Evolutionary conservation across 768 basidiomycete genomes (phyloP), one percentile per base, ranked within the genome.

Genomic region (Collybia sp.): DNA sequence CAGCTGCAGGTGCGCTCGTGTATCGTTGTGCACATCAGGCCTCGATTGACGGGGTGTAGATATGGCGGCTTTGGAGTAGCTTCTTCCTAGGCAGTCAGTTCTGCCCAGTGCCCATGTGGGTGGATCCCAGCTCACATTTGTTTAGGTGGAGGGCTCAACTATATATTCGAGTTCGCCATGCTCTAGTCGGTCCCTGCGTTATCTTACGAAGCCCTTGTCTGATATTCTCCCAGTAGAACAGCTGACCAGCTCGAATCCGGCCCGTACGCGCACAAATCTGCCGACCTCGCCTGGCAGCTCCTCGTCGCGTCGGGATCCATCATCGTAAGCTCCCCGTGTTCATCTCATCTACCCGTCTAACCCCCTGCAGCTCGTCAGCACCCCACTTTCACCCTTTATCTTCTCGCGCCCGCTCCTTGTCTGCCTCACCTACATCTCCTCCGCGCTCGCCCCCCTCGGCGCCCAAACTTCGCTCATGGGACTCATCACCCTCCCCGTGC

Each of bases 271-370:
- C 62, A 69, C 3, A 75, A 77, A 40, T 85, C 87, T 0, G 77
- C 86, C 2, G 89, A 93, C 63, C 75, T 85, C 38, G 86, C 85
- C 13, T 91, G 82, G 77, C 88, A 91, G 54, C 70, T 83, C 12
- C 57, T 81, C 48, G 62, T 82, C 42, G 76, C 82, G 8, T 65
- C 72, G 35, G 63, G 63, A 20, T 67, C 68, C 10, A 82, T 91
- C 31, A 64, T 89, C 30, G 87, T 90, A 60, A 48, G 83, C 68
- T 30, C 19, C 9, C 6, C 10, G 18, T 16, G 45, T 45, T 10
- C 53, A 36, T 17, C 39, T 15, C 15, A 11, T 30, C 6, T 6
- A 32, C 16, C 20, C 31, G 16, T 44, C 13, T 47, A 12, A 32
- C 16, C 30, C 25, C 2, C 11, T 17, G 44, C 44, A 75, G 77